Evolutionary conservation across 2,329 filamentous ascomycete genomes (phyloP), one percentile per base, ranked within the genome.

Genomic region (Colletotrichum sp.): DNA sequence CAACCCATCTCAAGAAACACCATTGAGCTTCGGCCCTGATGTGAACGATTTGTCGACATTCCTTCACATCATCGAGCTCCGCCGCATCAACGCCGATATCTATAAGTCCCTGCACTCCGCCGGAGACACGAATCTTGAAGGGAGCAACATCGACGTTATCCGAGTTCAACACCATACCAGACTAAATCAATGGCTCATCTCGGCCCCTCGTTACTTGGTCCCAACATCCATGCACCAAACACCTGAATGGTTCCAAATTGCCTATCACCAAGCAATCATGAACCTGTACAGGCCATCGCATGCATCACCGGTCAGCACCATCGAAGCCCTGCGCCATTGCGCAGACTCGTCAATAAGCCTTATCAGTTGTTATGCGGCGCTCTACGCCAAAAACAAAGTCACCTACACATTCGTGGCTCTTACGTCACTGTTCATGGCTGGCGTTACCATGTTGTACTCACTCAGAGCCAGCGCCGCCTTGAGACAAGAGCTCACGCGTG

Each of bases 171-270:
- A 72, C 24, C 60, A 68, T 13, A 34, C 28, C 6, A 57, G 68
- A 28, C 48, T 81, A 2, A 80, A 80, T 26, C 69, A 79, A 48
- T 81, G 80, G 80, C 75, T 81, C 5, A 76, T 79, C 7, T 75
- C 76, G 32, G 79, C 79, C 3, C 80, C 79, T 4, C 77, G 81
- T 16, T 81, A 81, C 68, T 32, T 77, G 9, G 72, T 71, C 13
- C 79, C 75, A 6, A 39, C 71, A 12, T 81, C 77, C 8, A 81
- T 80, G 69, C 78, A 78, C 44, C 80, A 81, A 57, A 80, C 80
- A 10, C 75, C 78, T 8, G 80, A 82, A 28, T 81, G 80, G 81
- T 81, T 81, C 60, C 78, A 81, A 28, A 82, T 81, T 18, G 80
- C 80, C 1, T 81, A 80, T 48, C 80, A 81, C 48, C 78, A 81